Evolutionary conservation across 2,329 filamentous ascomycete genomes (phyloP), one percentile per base, ranked within the genome.

Genomic region (Torrubiellomyces zombiae): DNA sequence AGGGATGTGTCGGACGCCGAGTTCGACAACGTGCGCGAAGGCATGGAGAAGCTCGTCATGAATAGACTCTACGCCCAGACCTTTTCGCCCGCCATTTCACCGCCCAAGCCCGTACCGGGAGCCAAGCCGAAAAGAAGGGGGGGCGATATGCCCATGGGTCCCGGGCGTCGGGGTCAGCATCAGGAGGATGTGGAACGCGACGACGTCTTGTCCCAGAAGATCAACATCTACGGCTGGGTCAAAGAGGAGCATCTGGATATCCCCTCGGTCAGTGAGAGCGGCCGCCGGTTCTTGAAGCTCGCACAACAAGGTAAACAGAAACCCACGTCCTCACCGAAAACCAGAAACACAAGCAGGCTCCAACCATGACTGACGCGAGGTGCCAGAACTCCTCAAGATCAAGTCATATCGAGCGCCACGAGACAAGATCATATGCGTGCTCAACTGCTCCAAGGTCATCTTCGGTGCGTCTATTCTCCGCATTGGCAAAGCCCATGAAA

Each of bases 31-130:
- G 89, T 89, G 9, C 74, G 85, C 38, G 89, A 98, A 54, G 89
- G 89, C 17, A 98, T 98, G 89, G 89, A 98, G 56, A 98, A 98
- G 49, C 64, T 98, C 4, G 91, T 98, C 37, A 98, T 98, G 91
- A 98, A 98, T 47, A 65, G 91, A 28, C 57, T 98, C 4, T 98
- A 98, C 50, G 72, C 74, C 1, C 89, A 98, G 50, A 95, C 89
- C 0, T 98, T 98, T 47, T 94, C 86, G 0, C 89, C 89, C 0
- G 81, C 81, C 9, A 98, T 98, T 34, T 71, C 82, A 4, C 65
- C 81, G 1, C 76, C 82, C 4, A 77, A 82, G 32, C 75, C 75
- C 3, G 65, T 77, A 18, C 66, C 76, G 14, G 71, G 70, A 12
- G 65, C 68, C 17, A 74, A 77, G 47, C 66, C 74, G 14, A 74